Percentiles rank a stretch among this genome's conserved stretches.
phyloP scores from a whole-genome alignment of 331 rosid species.

The Stylosanthes scabra region DNA sequence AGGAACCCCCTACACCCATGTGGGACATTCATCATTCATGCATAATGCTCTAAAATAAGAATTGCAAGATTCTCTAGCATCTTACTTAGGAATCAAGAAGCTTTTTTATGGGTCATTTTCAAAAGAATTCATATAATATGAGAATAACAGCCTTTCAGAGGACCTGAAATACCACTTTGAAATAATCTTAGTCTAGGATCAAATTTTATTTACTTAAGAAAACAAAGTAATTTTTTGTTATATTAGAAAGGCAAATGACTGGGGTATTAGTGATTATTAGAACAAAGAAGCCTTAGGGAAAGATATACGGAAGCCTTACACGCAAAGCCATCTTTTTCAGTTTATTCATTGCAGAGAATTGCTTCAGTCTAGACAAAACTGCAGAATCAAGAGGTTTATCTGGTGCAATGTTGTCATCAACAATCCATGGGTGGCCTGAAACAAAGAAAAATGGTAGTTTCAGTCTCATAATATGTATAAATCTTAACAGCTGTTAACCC shows the following conservation, averaged over 20 bases:
- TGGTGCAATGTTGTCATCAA: constrained; percentile 64
- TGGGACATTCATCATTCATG: not conserved
- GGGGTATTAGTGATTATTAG: not conserved
- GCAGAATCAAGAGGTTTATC: constrained; percentile 73
- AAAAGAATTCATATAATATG: not conserved
- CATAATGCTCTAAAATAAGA: not conserved
- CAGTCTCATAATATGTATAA: not conserved
- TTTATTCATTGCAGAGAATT: constrained; percentile 70
- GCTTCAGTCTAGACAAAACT: constrained; percentile 62
- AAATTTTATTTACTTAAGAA: no score
- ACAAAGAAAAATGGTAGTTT: constrained; percentile 37
- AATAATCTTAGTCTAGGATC: constrained; percentile 2
- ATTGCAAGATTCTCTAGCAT: not conserved
- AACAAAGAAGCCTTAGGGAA: constrained; percentile 17
- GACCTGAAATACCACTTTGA: constrained; percentile 21
- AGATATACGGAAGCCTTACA: constrained; percentile 48
- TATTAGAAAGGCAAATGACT: constrained; percentile 21
- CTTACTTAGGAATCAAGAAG: constrained; percentile 26
- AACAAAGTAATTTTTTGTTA: not conserved
- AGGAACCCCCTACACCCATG: constrained; percentile 5
- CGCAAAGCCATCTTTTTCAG: constrained; percentile 71
- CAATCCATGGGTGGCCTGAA: constrained; percentile 74
- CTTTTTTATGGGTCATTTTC: not conserved
- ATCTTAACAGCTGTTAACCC: constrained; percentile 1
- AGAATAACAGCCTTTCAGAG: constrained; percentile 5